These are phyloP conservation scores for Botryosphaeria agaves DNA, from an alignment of 2,329 filamentous ascomycete genomes.

Conservation along the genomic window DNA sequence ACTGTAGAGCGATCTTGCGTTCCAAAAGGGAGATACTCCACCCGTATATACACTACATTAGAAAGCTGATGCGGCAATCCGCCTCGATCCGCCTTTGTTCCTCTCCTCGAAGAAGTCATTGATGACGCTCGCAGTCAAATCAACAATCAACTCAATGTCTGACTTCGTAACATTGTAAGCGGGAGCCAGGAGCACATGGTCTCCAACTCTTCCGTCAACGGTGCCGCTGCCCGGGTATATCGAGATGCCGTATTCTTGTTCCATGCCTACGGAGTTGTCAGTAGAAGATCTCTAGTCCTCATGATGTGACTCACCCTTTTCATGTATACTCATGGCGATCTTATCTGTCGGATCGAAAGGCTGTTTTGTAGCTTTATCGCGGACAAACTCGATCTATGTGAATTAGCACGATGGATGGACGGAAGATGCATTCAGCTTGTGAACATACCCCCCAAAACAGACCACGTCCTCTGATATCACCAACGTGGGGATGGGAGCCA, in stretches of 20 bases:
- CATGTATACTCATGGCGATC: constrained; percentile 32
- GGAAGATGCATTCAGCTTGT: neutral
- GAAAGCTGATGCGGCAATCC: too few species aligned
- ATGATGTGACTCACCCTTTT: constrained; percentile 30
- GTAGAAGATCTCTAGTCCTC: constrained; percentile 9
- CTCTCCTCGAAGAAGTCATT: constrained; percentile 33
- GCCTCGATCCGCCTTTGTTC: too few species aligned
- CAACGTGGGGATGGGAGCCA: constrained; percentile 31
- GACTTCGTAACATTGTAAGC: constrained; percentile 44
- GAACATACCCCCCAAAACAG: constrained; percentile 37
- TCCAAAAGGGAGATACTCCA: too few species aligned
- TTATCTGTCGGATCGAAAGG: constrained; percentile 29
- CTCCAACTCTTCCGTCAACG: constrained; percentile 40
- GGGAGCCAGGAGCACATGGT: constrained; percentile 54
- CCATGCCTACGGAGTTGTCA: constrained; percentile 17
- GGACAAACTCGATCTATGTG: constrained; percentile 38
- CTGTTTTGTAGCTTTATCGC: constrained; percentile 34
- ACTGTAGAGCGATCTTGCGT: too few species aligned
- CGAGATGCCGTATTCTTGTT: constrained; percentile 31
- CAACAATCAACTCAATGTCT: constrained; percentile 39
- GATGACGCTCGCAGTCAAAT: constrained; percentile 33
- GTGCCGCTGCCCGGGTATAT: constrained; percentile 49
- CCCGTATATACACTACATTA: too few species aligned
- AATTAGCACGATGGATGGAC: neutral
- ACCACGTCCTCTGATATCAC: constrained; percentile 43